Evolutionary conservation across 192 early-diverging fungal species (phyloP), one percentile per base, ranked within the genome.

Genomic region (Glomus cerebriforme): DNA sequence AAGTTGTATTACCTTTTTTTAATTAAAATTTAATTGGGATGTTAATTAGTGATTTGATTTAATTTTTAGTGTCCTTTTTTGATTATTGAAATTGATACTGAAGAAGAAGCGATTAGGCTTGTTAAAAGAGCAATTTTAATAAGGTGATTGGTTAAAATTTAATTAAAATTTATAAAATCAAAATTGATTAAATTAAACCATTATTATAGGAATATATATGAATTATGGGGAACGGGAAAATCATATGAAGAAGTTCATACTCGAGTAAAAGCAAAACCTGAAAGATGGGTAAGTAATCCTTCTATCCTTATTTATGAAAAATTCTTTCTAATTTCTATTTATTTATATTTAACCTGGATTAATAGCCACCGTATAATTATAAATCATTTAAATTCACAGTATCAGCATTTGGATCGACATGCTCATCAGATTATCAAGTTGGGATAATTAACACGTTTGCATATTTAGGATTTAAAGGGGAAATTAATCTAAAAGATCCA

Each of bases 61-160:
- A 12, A 22, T 67, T 24, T 59, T n/a, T 84, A 95, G 92, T 87
- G 84, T 34, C 96, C 96, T 1, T 96, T 95, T 82, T 84, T 98
- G 22, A 83, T 92, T 26, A 89, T 98, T 7, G 84, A 92, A 47
- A 83, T 96, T n/a, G 86, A 84, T 13, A 88, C 86, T 0, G 88
- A 89, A 12, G 92, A 88, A 54, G 86, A 92, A 43, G 98, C 96
- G 7, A 81, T 80, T 9, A 87, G 88, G 74, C 88, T 99, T 22
- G 85, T 96, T 2, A 88, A 87, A 65, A 87, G 98, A 13, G 90
- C 94, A 2, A 97, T 99, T 73, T 90, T 99, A 35, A 90, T 93
- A 79, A 93, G 90, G 92, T 93, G 85, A 43, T 84, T 49, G 24
- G 13, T 73, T 22, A 24, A 13, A 9, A n/a, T 22, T 31, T 32